A percentile compares a stretch with the other conserved stretches of the same genome.
Evolutionary conservation across 108 stramenopile species (phyloP).

Genomic region (Nitzschia sp.): DNA sequence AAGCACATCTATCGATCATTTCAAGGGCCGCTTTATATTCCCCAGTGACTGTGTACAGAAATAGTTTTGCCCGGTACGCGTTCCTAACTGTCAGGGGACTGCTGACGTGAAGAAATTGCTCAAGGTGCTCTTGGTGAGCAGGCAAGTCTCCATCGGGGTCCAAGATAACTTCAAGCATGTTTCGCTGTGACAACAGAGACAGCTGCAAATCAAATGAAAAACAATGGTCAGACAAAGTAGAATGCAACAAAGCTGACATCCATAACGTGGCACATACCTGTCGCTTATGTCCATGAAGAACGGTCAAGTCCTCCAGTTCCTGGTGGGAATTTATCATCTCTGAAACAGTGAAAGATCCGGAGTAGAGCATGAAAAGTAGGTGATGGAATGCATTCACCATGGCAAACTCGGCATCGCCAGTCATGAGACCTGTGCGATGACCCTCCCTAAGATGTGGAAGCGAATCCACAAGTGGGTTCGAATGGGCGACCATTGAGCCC

Average conservation of each 20-base stretch:
- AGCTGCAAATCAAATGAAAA: background rate
- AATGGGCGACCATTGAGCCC: conserved; percentile 29
- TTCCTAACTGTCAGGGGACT: background rate
- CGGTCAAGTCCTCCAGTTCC: conserved; percentile 3
- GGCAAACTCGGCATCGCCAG: conserved; percentile 39
- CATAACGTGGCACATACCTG: conserved; percentile 3
- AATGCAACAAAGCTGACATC: background rate
- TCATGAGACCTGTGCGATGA: conserved; percentile 27
- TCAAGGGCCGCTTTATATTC: conserved; percentile 11
- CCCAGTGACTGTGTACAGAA: background rate
- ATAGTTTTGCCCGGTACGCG: conserved; percentile 4
- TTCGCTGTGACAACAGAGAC: background rate
- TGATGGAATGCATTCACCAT: conserved; percentile 14
- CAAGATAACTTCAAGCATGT: background rate
- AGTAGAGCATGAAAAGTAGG: conserved; percentile 8
- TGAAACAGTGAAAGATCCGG: conserved; percentile 3
- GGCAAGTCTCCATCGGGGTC: conserved; percentile 5
- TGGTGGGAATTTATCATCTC: conserved; percentile 2
- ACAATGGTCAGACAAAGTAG: background rate
- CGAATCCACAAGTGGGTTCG: conserved; percentile 12
- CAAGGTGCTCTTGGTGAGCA: background rate
- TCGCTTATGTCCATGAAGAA: conserved; percentile 4
- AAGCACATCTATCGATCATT: background rate
- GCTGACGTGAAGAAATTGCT: background rate
- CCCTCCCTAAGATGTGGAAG: conserved; percentile 25